These are phyloP conservation scores for Digitaria exilis DNA, from an alignment of 202 grass and related monocot species.

Conservation along the genomic window DNA sequence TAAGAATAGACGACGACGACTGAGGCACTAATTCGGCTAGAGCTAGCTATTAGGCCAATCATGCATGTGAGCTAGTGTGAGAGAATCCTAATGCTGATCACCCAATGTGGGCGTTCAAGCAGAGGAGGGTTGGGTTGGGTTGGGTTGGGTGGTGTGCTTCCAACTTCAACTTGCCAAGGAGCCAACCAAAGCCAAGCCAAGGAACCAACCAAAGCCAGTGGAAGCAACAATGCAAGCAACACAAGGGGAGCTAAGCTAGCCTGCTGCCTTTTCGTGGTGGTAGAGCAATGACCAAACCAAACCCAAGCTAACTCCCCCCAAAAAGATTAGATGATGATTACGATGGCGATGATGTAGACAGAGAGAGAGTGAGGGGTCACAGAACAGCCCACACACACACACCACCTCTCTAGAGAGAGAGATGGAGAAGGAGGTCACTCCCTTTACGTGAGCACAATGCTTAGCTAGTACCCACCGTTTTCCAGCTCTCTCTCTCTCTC, in stretches of 20 bases:
- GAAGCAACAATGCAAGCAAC: conserved; percentile 26
- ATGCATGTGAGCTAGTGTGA: background rate
- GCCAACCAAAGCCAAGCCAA: too few species aligned
- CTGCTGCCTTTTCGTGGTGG: conserved; percentile 45
- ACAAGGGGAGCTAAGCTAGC: background rate
- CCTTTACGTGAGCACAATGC: conserved; percentile 75
- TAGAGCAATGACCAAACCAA: conserved; percentile 45
- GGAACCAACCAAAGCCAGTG: background rate
- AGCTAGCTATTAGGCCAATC: background rate
- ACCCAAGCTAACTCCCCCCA: conserved; percentile 42
- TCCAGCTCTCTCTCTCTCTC: conserved; percentile 33
- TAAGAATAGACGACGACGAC: background rate
- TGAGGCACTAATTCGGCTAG: background rate
- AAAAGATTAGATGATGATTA: conserved; percentile 34
- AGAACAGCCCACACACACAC: conserved; percentile 31
- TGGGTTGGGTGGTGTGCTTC: conserved; percentile 26
- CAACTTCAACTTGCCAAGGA: conserved; percentile 15
- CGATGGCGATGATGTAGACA: conserved; percentile 28
- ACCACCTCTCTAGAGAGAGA: background rate
- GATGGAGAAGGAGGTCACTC: background rate
- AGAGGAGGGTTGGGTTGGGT: conserved; percentile 14
- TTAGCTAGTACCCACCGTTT: conserved; percentile 41
- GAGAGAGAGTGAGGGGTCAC: conserved; percentile 13
- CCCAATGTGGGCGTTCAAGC: conserved; percentile 30
- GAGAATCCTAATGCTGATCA: conserved; percentile 7